Base-by-base conservation (phyloP, 345 rosid genomes). In the Excoecaria cochinchinensis region DNA sequence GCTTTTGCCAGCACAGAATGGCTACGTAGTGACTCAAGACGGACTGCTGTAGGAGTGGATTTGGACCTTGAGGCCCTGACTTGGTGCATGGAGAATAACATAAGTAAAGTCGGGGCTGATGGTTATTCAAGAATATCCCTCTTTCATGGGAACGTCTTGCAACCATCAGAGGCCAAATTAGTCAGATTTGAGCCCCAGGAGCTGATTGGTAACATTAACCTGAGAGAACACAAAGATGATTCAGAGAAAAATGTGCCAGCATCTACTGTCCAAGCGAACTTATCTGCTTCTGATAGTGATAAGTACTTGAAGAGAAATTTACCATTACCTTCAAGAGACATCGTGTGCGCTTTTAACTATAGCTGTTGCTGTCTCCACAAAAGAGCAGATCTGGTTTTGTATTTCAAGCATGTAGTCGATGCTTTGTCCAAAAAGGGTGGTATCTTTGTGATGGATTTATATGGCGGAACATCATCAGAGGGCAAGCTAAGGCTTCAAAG, bases 351-450 rank as follows among this genome's bases (percentile, higher is more conserved):
- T 79, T 94, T 94, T 74, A 92, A 94, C 79, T 94, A 87, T 81
- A 94, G 98, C 80, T 92, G 97, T 11, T 94, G 97, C 76, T 92
- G 97, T 82, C 95, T 94, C 71, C 97, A 94, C 74, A 90, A 82
- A 76, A 89, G 97, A 64, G 84, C 82, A 12, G 92, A 92, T 14
- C 79, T 92, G 78, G 85, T 94, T 71, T 68, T 86, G 78, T 92
- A 92, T 82, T 94, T 94, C 87, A 88, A 86, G 80, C 86, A 92
- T 65, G 97, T 83, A 61, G 84, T 74, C 50, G 80, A 84, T 2
- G 73, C 89, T 58, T 87, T 92, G 86, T 89, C 97, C 21, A 88
- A 84, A 77, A 86, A 70, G 72, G 96, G 98, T 5, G 97, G 97
- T 47, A 89, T 94, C 24, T 94, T 94, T 71, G 97, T 84, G 64